Evolutionary conservation across 345 rosid species (phyloP).

Genomic region (Ceriops decandra): DNA sequence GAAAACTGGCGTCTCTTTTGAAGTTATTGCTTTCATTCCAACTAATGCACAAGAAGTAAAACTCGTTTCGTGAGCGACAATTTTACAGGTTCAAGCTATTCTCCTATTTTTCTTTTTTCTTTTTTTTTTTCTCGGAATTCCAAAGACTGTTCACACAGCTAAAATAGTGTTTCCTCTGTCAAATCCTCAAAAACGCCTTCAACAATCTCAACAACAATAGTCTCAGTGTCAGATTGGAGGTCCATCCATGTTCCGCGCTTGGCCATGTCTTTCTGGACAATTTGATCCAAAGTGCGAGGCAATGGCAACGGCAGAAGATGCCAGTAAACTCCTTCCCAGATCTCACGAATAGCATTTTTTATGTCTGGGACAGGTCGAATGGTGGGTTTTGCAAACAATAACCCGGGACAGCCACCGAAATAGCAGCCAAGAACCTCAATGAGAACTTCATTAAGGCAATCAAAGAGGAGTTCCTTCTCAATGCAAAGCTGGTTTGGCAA

Average conservation of each 20-base stretch:
- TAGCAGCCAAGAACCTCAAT: slow-evolving; percentile 47
- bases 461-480: slow-evolving; percentile 54
- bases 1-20: too few relatives aligned
- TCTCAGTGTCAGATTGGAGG: slow-evolving; percentile 42
- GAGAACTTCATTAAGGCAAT: slow-evolving; percentile 76
- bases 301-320: slow-evolving; percentile 60
- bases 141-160: too few relatives aligned
- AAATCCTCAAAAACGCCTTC: slow-evolving; percentile 58
- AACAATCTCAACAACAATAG: slow-evolving; percentile 43
- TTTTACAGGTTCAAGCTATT: too few relatives aligned
- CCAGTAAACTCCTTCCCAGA: slow-evolving; percentile 66
- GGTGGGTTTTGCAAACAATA: slow-evolving; percentile 45
- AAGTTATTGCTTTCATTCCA: too few relatives aligned
- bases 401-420: slow-evolving; percentile 48
- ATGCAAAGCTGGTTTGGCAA: slow-evolving; percentile 44
- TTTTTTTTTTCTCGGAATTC: too few relatives aligned
- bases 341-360: slow-evolving; percentile 42
- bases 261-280: slow-evolving; percentile 66
- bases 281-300: slow-evolving; percentile 68
- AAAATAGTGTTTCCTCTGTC: slow-evolving; percentile 44
- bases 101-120: too few relatives aligned
- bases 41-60: too few relatives aligned
- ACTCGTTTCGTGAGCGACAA: too few relatives aligned
- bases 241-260: slow-evolving; percentile 66
- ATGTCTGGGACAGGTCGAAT: slow-evolving; percentile 41